phyloP scores from a whole-genome alignment of 2,329 filamentous ascomycete species.

The Graphilbum fragrans region DNA sequence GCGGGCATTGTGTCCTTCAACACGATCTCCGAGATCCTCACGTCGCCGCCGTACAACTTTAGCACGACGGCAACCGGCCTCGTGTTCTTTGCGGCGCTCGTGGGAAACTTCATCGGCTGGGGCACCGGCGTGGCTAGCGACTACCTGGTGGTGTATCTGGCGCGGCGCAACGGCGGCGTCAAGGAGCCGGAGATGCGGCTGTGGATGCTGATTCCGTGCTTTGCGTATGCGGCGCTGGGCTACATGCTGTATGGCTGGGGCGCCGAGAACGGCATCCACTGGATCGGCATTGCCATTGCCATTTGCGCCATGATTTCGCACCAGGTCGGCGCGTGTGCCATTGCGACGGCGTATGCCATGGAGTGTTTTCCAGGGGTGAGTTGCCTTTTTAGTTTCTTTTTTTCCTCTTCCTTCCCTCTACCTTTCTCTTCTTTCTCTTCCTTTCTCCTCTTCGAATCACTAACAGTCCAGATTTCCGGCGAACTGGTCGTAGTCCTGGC shows the following conservation, averaged over 20 bases:
- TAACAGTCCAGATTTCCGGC: background rate
- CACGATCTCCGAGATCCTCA: background rate
- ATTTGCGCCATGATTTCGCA: background rate
- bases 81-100: background rate
- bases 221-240: background rate
- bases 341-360: background rate
- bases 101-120: background rate
- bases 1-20: background rate
- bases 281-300: background rate
- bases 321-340: background rate
- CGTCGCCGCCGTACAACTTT: background rate
- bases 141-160: background rate
- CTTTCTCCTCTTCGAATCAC: too few species aligned
- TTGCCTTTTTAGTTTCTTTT: background rate
- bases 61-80: background rate
- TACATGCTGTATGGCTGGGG: background rate
- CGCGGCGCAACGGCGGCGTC: background rate
- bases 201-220: background rate
- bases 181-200: conserved; percentile 2
- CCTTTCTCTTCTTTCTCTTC: too few species aligned
- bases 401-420: too few species aligned
- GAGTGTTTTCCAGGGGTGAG: background rate
- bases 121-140: background rate
- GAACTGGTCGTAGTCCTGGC: background rate
- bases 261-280: background rate